Evolutionary conservation across 1,139 yeast species (phyloP).

Genomic region (Hyphopichia pseudoburtonii): DNA sequence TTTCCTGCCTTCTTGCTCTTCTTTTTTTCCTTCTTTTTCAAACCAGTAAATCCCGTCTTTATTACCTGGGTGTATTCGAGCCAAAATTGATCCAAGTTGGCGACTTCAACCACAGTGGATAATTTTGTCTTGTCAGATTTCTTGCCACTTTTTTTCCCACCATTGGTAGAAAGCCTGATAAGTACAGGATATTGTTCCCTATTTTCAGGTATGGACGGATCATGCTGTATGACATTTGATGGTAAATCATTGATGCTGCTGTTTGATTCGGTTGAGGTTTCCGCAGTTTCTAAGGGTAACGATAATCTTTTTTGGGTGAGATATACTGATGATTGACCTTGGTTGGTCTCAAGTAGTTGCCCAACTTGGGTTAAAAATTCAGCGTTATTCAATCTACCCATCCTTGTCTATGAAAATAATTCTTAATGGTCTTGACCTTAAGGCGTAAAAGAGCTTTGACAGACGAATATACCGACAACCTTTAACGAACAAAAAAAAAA

Average conservation of each 20-base stretch:
- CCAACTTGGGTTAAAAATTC: conserved; percentile 37
- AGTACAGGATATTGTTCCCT: conserved; percentile 44
- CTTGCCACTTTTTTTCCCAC: conserved; percentile 31
- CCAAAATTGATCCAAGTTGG: conserved; percentile 68
- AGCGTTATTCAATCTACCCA: conserved; percentile 41
- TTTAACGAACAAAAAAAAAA: too few species aligned
- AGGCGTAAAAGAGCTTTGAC: background rate
- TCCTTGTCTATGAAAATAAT: conserved; percentile 9
- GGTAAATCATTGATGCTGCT: conserved; percentile 30
- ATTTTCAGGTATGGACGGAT: conserved; percentile 13
- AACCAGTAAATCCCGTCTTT: conserved; percentile 55
- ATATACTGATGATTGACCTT: conserved; percentile 43
- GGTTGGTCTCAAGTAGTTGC: conserved; percentile 26
- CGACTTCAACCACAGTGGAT: conserved; percentile 63
- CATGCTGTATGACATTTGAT: conserved; percentile 32
- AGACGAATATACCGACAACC: too few species aligned
- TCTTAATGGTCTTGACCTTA: background rate
- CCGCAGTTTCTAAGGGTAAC: conserved; percentile 23
- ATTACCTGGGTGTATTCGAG: conserved; percentile 60
- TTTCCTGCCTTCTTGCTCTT: conserved; percentile 45
- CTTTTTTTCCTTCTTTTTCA: conserved; percentile 53
- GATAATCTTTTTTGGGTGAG: conserved; percentile 43
- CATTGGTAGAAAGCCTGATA: conserved; percentile 58
- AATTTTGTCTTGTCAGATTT: conserved; percentile 51
- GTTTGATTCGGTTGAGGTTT: conserved; percentile 7